Evolutionary conservation across 805 yeast genomes (phyloP).

Genomic region (Torulaspora quercuum): DNA sequence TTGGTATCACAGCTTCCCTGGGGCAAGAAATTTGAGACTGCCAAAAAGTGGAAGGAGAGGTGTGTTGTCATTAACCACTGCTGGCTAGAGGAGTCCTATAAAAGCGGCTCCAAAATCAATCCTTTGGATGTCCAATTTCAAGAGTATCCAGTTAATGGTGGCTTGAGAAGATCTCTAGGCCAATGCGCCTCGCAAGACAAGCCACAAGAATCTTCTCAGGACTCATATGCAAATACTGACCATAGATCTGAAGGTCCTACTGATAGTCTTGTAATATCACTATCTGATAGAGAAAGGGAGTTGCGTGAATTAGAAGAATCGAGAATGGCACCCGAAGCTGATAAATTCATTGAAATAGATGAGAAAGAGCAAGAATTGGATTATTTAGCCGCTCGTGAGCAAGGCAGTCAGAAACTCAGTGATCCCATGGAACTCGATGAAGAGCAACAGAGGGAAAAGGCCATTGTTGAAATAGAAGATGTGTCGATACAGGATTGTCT

Average conservation of each 20-base stretch:
- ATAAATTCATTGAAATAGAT: too few relatives aligned
- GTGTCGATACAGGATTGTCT: too few relatives aligned
- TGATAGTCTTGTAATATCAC: not conserved
- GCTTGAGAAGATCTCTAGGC: constrained; percentile 15
- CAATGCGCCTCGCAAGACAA: constrained; percentile 6
- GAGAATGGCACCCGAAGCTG: too few relatives aligned
- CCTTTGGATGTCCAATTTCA: constrained; percentile 12
- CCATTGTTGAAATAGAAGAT: too few relatives aligned
- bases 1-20: constrained; percentile 61
- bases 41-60: constrained; percentile 54
- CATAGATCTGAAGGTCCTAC: not conserved
- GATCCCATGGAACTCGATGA: too few relatives aligned
- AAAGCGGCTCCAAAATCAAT: constrained; percentile 20
- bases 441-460: too few relatives aligned
- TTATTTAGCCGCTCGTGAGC: too few relatives aligned
- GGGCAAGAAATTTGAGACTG: constrained; percentile 77
- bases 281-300: too few relatives aligned
- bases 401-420: too few relatives aligned
- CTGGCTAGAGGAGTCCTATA: constrained; percentile 82
- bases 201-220: not conserved
- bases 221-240: too few relatives aligned
- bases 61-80: constrained; percentile 58
- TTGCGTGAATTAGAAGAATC: too few relatives aligned
- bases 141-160: constrained; percentile 16
- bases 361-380: too few relatives aligned